These are phyloP conservation scores for Trichosporon sp. DNA, from an alignment of 1,284 basidiomycete species.

Conservation along the genomic window DNA sequence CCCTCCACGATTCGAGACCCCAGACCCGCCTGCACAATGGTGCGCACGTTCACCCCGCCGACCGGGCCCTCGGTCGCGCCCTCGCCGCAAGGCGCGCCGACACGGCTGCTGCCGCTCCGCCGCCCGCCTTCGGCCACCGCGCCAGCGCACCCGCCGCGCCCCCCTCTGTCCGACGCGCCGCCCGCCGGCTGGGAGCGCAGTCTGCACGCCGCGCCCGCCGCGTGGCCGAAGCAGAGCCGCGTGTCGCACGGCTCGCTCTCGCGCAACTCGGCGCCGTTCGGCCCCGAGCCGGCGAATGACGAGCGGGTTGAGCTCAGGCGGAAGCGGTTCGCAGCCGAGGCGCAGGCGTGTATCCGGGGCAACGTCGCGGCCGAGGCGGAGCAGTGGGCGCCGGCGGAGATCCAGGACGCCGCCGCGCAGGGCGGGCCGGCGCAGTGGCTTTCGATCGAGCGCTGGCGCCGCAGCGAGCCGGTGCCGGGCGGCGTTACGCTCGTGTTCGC, in stretches of 20 bases:
- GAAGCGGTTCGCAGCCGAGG: background rate
- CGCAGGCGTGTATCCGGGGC: background rate
- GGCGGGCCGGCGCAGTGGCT: conserved; percentile 43
- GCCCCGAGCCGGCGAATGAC: background rate
- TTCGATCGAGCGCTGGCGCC: conserved; percentile 22
- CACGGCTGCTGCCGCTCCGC: conserved; percentile 8
- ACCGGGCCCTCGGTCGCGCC: background rate
- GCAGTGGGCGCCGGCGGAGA: conserved; percentile 4
- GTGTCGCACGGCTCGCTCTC: background rate
- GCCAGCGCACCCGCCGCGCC: background rate
- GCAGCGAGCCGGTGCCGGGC: conserved; percentile 9
- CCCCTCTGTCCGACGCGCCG: background rate
- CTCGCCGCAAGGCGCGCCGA: conserved; percentile 9
- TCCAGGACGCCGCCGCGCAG: background rate
- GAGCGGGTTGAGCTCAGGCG: background rate
- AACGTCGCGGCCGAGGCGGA: background rate
- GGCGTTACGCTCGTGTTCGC: conserved; percentile 65
- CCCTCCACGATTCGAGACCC: background rate
- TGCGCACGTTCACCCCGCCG: background rate
- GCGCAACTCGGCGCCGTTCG: background rate
- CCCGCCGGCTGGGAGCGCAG: background rate
- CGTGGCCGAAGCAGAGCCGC: background rate
- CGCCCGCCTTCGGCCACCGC: background rate
- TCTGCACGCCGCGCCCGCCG: background rate
- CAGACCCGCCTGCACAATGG: background rate